These are phyloP conservation scores for Epichloe typhina DNA, from an alignment of 2,329 filamentous ascomycete genomes.

Conservation along the genomic window DNA sequence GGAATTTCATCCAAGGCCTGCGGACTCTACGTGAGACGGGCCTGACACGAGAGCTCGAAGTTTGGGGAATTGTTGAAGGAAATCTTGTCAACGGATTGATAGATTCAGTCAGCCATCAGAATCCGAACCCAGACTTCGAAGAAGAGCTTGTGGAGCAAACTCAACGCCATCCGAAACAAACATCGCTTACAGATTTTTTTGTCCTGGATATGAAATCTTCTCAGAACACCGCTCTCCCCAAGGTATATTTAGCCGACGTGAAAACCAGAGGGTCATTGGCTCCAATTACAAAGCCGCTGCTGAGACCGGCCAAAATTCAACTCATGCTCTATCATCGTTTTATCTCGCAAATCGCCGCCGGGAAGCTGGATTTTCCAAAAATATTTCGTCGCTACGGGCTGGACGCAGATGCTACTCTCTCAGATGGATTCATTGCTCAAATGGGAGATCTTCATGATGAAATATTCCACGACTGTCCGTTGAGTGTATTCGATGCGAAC, in stretches of 20 bases:
- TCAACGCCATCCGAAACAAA: slow-evolving; percentile 18
- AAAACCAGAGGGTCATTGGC: slow-evolving; percentile 64
- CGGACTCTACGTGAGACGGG: slow-evolving; percentile 59
- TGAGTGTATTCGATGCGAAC: slow-evolving; percentile 19
- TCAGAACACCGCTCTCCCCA: slow-evolving; percentile 8
- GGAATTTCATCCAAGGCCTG: slow-evolving; percentile 83
- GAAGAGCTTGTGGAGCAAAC: slow-evolving; percentile 32
- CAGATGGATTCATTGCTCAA: slow-evolving; percentile 66
- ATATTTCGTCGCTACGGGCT: slow-evolving; percentile 63
- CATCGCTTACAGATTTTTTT: slow-evolving; percentile 29
- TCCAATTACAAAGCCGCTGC: slow-evolving; percentile 51
- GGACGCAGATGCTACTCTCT: slow-evolving; percentile 52
- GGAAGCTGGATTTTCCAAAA: slow-evolving; percentile 52
- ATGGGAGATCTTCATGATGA: slow-evolving; percentile 57
- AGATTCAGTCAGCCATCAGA: slow-evolving; percentile 67
- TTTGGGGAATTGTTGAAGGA: slow-evolving; percentile 76
- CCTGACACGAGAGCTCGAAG: slow-evolving; percentile 60
- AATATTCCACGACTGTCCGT: slow-evolving; percentile 38
- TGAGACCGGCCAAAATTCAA: slow-evolving; percentile 72
- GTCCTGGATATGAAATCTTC: slow-evolving; percentile 11
- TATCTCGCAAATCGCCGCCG: slow-evolving; percentile 60
- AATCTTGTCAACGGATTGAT: slow-evolving; percentile 82
- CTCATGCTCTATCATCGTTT: slow-evolving; percentile 82
- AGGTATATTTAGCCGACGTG: slow-evolving; percentile 70
- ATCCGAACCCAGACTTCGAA: slow-evolving; percentile 61